A percentile compares a stretch with the other conserved stretches of the same genome.
Evolutionary conservation across 805 yeast species (phyloP).

Genomic region (Lipomyces starkeyi): DNA sequence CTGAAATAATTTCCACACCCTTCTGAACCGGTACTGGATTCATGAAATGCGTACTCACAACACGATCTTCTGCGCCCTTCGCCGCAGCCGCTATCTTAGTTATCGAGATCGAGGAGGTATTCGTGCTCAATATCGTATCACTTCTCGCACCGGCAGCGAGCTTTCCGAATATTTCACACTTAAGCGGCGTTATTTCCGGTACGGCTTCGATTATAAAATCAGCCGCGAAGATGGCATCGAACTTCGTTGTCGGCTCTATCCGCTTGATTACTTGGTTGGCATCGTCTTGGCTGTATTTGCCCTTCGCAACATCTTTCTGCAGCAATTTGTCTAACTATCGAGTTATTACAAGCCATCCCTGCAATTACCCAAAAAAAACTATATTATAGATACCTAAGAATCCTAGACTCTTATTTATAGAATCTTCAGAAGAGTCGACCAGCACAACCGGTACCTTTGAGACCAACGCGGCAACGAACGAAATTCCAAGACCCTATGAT

Average conservation of each 20-base stretch:
- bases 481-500: constrained; percentile 51
- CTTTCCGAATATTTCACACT: constrained; percentile 46
- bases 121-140: constrained; percentile 49
- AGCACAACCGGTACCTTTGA: constrained; percentile 48
- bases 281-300: constrained; percentile 44
- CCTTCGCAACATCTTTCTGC: constrained; percentile 48
- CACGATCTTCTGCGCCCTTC: constrained; percentile 49
- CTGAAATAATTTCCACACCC: constrained; percentile 53
- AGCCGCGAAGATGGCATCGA: constrained; percentile 42
- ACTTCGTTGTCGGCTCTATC: constrained; percentile 40
- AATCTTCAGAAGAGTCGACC: constrained; percentile 45
- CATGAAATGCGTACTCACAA: constrained; percentile 53
- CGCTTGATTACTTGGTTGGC: constrained; percentile 44
- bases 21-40: constrained; percentile 55
- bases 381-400: constrained; percentile 41
- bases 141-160: constrained; percentile 44
- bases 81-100: constrained; percentile 55
- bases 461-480: constrained; percentile 50
- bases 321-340: constrained; percentile 45
- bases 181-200: constrained; percentile 50
- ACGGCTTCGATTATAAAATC: constrained; percentile 54
- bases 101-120: constrained; percentile 53
- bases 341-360: background rate
- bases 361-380: background rate
- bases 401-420: constrained; percentile 46